Evolutionary conservation across 176 grass and related monocot species (phyloP).

Genomic region (Oryza nivara): DNA sequence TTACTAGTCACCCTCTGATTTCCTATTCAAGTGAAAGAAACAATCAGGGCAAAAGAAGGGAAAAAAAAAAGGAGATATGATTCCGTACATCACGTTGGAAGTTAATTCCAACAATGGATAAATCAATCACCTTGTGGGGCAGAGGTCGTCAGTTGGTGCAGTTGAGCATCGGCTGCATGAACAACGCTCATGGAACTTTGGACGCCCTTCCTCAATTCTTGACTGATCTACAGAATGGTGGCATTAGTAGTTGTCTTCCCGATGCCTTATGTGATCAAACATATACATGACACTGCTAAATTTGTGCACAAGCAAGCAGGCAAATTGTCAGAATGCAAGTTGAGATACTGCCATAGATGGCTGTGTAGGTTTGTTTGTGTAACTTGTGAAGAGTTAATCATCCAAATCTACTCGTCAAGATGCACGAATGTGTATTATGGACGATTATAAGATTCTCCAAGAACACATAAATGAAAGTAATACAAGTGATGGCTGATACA

Average conservation of each 20-base stretch:
- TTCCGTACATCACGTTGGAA: background rate
- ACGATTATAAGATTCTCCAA: background rate
- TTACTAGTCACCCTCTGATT: conserved; percentile 34
- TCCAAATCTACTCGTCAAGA: background rate
- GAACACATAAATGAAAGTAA: conserved; percentile 1
- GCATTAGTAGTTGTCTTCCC: conserved; percentile 12
- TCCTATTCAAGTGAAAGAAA: conserved; percentile 51
- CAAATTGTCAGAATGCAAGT: background rate
- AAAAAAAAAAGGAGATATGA: background rate
- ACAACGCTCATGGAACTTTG: conserved; percentile 59
- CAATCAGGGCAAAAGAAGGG: conserved; percentile 5
- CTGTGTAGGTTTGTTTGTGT: background rate
- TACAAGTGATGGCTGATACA: background rate
- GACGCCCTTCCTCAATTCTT: conserved; percentile 64
- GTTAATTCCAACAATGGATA: background rate
- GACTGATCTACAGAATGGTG: conserved; percentile 47
- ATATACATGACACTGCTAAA: background rate
- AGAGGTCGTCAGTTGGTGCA: conserved; percentile 41
- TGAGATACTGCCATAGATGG: background rate
- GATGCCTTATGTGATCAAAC: background rate
- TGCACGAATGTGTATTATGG: background rate
- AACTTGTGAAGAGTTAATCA: background rate
- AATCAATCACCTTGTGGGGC: conserved; percentile 47
- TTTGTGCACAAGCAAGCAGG: background rate
- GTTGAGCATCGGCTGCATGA: conserved; percentile 59